phyloP scores from a whole-genome alignment of 257 asterid genomes.

The Salvia rosmarinus region DNA sequence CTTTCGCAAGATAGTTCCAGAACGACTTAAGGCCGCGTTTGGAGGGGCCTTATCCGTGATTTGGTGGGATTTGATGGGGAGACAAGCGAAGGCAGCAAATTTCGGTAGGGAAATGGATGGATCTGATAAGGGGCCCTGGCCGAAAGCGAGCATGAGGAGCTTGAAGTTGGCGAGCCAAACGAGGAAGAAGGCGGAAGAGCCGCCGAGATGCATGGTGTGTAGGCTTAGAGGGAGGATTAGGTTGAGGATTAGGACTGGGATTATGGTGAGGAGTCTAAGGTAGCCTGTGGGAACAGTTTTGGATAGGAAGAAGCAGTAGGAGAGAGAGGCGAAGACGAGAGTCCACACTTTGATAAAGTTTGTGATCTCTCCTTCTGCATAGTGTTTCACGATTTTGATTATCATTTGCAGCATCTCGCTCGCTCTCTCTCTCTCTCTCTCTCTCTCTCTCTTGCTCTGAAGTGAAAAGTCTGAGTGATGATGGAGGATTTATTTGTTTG shows the following conservation, averaged over 20 bases:
- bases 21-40: conserved; percentile 30
- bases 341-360: conserved; percentile 49
- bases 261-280: conserved; percentile 27
- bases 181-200: conserved; percentile 44
- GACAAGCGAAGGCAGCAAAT: conserved; percentile 39
- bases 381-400: conserved; percentile 28
- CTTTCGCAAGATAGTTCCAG: conserved; percentile 31
- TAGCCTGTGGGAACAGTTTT: conserved; percentile 36
- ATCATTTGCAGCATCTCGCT: conserved; percentile 2
- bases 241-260: conserved; percentile 43
- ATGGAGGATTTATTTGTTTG: not conserved
- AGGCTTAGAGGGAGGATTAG: conserved; percentile 45
- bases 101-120: conserved; percentile 30
- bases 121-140: conserved; percentile 46
- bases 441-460: too few relatives aligned
- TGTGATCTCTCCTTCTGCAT: conserved; percentile 45
- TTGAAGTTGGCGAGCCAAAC: conserved; percentile 57
- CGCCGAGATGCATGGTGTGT: conserved; percentile 52
- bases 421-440: not conserved
- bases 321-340: conserved; percentile 40
- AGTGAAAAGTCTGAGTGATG: not conserved
- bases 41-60: not conserved
- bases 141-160: conserved; percentile 46
- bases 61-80: conserved; percentile 40
- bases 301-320: conserved; percentile 37